These are phyloP conservation scores for Mycena kentingensis DNA, from an alignment of 768 basidiomycete species.

Conservation along the genomic window DNA sequence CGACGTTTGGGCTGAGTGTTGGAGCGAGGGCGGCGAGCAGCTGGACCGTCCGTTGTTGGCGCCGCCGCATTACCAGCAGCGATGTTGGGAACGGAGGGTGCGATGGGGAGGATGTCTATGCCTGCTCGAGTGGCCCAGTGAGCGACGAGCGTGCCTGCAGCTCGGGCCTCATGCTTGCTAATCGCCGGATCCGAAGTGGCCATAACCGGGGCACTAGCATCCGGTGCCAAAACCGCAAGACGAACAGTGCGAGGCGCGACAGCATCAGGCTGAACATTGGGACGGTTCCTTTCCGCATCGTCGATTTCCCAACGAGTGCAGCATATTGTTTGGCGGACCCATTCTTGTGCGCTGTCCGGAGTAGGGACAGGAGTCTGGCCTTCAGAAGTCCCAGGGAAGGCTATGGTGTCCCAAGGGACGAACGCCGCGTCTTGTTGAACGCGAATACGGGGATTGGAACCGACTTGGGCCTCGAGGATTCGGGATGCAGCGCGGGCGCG, in stretches of 20 bases:
- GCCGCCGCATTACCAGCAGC: neutral
- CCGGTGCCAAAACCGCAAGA: conserved; percentile 33
- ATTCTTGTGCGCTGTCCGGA: conserved; percentile 64
- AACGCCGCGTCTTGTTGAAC: conserved; percentile 84
- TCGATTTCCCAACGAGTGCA: conserved; percentile 78
- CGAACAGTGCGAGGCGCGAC: conserved; percentile 27
- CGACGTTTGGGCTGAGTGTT: conserved; percentile 26
- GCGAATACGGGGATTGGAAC: conserved; percentile 75
- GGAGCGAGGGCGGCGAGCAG: conserved; percentile 7
- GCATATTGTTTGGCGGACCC: conserved; percentile 83
- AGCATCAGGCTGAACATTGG: conserved; percentile 23
- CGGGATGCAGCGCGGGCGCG: conserved; percentile 87
- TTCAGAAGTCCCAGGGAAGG: conserved; percentile 36
- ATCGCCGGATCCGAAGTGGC: conserved; percentile 72
- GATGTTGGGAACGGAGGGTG: conserved; percentile 40
- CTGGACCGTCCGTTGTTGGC: neutral
- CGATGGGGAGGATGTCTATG: conserved; percentile 57
- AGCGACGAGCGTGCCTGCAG: conserved; percentile 60
- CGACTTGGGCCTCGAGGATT: conserved; percentile 85
- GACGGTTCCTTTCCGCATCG: conserved; percentile 47
- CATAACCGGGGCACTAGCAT: conserved; percentile 35
- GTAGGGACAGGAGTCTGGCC: conserved; percentile 28
- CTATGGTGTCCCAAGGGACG: conserved; percentile 77
- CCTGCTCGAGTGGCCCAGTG: conserved; percentile 70
- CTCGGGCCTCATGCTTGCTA: conserved; percentile 66